Conservation (phyloP, 2,329 filamentous ascomycete genomes). For the Neonectria sp. region DNA sequence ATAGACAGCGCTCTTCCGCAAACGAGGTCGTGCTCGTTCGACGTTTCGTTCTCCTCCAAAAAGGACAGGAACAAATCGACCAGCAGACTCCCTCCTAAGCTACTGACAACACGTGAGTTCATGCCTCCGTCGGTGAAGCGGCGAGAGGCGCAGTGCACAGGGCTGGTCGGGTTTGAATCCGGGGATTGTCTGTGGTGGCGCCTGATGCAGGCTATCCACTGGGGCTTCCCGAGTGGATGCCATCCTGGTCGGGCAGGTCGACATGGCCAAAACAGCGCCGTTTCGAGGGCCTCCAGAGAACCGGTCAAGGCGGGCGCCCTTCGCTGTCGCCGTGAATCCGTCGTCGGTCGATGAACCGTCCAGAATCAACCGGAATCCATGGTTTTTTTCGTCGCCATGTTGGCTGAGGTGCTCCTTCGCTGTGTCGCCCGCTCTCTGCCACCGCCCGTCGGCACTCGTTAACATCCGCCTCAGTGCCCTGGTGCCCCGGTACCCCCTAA, state of each 20-base stretch:
- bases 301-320: slow-evolving; percentile 39
- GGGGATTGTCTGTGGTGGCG: slow-evolving; percentile 49
- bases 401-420: slow-evolving; percentile 4
- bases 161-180: slow-evolving; percentile 47
- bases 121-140: slow-evolving; percentile 34
- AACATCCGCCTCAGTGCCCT: slow-evolving; percentile 27
- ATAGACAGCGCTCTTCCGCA: slow-evolving; percentile 14
- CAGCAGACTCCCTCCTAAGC: slow-evolving; percentile 9
- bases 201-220: slow-evolving; percentile 50
- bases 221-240: slow-evolving; percentile 51
- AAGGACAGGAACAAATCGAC: background rate
- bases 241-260: slow-evolving; percentile 49
- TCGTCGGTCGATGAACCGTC: slow-evolving; percentile 23
- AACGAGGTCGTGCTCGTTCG: slow-evolving; percentile 23
- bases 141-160: slow-evolving; percentile 36
- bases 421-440: background rate
- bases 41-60: slow-evolving; percentile 7
- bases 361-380: slow-evolving; percentile 16
- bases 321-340: slow-evolving; percentile 31
- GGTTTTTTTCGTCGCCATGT: slow-evolving; percentile 28
- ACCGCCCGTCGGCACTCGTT: slow-evolving; percentile 28
- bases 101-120: slow-evolving; percentile 32
- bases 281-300: slow-evolving; percentile 44
- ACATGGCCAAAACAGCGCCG: slow-evolving; percentile 47
- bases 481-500: slow-evolving; percentile 33